A percentile compares a stretch with the other conserved stretches of the same genome.
Conservation (phyloP, 2,329 filamentous ascomycete species). For the Penicillium janthinellum region DNA sequence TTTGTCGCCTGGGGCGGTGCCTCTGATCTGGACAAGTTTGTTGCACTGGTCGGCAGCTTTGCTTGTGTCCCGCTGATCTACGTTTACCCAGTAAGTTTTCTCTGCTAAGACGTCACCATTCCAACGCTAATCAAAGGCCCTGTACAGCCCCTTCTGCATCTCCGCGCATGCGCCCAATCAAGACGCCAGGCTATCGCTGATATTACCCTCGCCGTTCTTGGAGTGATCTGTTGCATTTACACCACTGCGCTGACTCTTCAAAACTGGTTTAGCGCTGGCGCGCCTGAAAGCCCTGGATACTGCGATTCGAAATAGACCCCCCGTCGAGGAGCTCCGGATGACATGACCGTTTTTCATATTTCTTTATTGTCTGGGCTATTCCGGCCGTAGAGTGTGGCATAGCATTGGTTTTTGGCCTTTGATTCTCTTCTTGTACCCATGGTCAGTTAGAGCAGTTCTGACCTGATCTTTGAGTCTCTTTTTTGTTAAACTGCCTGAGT, state of each 20-base stretch:
- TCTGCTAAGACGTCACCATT: background rate
- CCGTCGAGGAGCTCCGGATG: background rate
- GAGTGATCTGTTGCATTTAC: conserved; percentile 84
- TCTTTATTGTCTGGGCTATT: conserved; percentile 4
- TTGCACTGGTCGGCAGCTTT: conserved; percentile 93
- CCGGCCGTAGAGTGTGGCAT: conserved; percentile 18
- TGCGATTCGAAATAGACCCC: conserved; percentile 52
- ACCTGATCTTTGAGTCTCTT: conserved; percentile 9
- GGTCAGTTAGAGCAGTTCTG: conserved; percentile 6
- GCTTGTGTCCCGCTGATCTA: conserved; percentile 96
- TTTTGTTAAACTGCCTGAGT: conserved; percentile 12
- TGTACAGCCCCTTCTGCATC: conserved; percentile 81
- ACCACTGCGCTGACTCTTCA: conserved; percentile 83
- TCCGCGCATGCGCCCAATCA: conserved; percentile 73
- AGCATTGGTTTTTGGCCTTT: conserved; percentile 6
- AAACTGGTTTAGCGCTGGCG: conserved; percentile 72
- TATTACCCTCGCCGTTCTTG: conserved; percentile 76
- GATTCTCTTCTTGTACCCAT: conserved; percentile 10
- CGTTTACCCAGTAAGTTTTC: conserved; percentile 83
- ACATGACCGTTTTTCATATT: conserved; percentile 1
- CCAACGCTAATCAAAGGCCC: background rate
- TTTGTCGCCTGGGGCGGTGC: conserved; percentile 89
- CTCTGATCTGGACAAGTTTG: conserved; percentile 94
- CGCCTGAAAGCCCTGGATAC: conserved; percentile 61
- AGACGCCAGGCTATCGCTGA: conserved; percentile 70